A percentile compares a stretch with the other conserved stretches of the same genome.
phyloP scores from a whole-genome alignment of 306 rosid genomes.

The Quillaja saponaria region DNA sequence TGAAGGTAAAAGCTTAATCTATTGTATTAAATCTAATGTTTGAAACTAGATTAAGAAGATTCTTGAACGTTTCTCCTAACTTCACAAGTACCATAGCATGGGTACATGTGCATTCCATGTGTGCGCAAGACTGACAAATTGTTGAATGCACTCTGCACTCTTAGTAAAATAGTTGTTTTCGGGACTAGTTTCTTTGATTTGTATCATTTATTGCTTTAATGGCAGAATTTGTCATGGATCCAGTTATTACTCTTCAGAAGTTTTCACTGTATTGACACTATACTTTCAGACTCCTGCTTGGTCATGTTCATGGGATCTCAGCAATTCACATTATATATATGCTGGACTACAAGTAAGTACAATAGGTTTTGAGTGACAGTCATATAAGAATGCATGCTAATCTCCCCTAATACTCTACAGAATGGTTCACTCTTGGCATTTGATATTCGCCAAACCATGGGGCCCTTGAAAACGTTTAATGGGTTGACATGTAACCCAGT shows the following conservation, averaged over 20 bases:
- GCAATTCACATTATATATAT: constrained; percentile 52
- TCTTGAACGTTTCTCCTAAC: no score
- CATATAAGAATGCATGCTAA: constrained; percentile 18
- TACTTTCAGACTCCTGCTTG: constrained; percentile 75
- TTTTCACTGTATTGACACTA: constrained; percentile 31
- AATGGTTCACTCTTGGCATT: constrained; percentile 78
- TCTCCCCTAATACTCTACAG: constrained; percentile 44
- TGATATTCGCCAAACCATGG: constrained; percentile 76
- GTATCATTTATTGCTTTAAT: no score
- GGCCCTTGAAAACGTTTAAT: constrained; percentile 58
- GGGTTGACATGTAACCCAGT: constrained; percentile 76
- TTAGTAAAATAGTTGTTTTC: no score
- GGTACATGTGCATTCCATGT: no score
- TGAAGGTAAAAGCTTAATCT: constrained; percentile 60
- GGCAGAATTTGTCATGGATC: no score
- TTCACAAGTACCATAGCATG: no score
- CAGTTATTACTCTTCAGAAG: constrained; percentile 1
- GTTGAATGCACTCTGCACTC: no score
- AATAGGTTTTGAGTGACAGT: constrained; percentile 19
- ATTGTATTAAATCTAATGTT: constrained; percentile 23
- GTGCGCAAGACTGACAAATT: no score
- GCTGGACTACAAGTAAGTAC: constrained; percentile 85
- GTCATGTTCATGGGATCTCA: constrained; percentile 93
- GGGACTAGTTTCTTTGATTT: no score
- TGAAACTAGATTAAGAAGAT: no score